Evolutionary conservation across 2,329 filamentous ascomycete species (phyloP), one percentile per base, ranked within the genome.

Genomic region (Oidium heveae): DNA sequence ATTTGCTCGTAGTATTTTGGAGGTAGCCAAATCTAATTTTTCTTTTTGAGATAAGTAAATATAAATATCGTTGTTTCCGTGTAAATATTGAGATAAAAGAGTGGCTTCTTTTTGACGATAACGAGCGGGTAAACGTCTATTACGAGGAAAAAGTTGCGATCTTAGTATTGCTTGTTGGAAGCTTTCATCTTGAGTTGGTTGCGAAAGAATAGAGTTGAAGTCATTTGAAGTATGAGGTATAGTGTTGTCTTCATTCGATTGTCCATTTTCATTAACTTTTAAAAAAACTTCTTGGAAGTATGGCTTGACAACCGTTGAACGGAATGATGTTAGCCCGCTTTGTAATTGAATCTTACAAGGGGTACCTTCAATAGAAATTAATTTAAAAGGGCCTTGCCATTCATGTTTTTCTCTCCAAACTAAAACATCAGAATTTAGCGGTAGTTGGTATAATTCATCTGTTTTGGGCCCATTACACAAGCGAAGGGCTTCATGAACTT

Each of bases 381-480:
- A 20, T 20, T 41, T 41, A 12, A 33, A 53, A 8, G 36, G 20
- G 2, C 33, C 51, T 18, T 18, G n/a, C 51, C 51, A 53, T 7
- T 20, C 7, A 47, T 9, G 7, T 12, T 6, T 4, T 46, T 57
- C 54, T 32, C 54, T 34, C 52, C 51, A 57, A 7, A 55, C 51
- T 1, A 52, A 33, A 2, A 56, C 55, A 9, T 55, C 4, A 2
- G 41, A 53, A 10, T 56, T 46, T 8, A 56, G 32, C 15, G 24
- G 3, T n/a, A 57, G 44, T 5, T 56, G 32, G 28, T 50, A 20
- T 3, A 55, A 46, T 1, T 1, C 9, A 5, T 52, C 41, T 0
- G 34, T 43, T 34, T 32, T 54, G 1, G 52, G 53, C 9, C 54
- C 44, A 47, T 57, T 57, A 0, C 47, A 8, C 15, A 32, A 52